These are phyloP conservation scores for Schizochytrium sp. DNA, from an alignment of 108 stramenopile genomes.

Conservation along the genomic window DNA sequence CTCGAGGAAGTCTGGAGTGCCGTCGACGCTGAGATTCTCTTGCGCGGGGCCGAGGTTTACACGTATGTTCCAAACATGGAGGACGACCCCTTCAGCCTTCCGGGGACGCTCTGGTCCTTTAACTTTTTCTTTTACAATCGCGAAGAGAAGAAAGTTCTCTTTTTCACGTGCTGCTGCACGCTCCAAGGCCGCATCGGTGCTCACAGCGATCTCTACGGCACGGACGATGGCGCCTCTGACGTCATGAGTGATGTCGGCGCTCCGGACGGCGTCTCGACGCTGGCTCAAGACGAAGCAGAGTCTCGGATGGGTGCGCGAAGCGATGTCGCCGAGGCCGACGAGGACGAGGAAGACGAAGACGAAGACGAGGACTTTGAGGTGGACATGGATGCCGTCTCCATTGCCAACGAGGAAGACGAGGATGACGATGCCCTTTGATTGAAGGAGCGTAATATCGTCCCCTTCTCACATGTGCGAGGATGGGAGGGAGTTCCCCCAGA, in stretches of 20 bases:
- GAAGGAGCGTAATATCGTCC: too few species aligned
- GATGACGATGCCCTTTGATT: too few species aligned
- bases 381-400: neutral
- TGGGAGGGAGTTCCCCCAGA: too few species aligned
- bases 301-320: neutral
- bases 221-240: neutral
- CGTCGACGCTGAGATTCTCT: neutral
- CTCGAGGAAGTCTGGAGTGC: constrained; percentile 11
- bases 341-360: neutral
- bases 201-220: neutral
- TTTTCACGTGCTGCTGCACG: constrained; percentile 17
- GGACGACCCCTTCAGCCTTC: neutral
- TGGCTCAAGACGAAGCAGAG: neutral
- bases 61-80: constrained; percentile 3
- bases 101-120: neutral
- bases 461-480: too few species aligned
- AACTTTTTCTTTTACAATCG: constrained; percentile 9
- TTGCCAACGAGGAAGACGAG: neutral
- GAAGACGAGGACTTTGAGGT: neutral
- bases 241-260: neutral
- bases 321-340: neutral
- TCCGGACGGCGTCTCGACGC: neutral
- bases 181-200: neutral
- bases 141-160: neutral
- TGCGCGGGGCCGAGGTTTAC: neutral